Evolutionary conservation across 495 filamentous ascomycete genomes (phyloP).

Genomic region (Aspergillus bertholletiae): DNA sequence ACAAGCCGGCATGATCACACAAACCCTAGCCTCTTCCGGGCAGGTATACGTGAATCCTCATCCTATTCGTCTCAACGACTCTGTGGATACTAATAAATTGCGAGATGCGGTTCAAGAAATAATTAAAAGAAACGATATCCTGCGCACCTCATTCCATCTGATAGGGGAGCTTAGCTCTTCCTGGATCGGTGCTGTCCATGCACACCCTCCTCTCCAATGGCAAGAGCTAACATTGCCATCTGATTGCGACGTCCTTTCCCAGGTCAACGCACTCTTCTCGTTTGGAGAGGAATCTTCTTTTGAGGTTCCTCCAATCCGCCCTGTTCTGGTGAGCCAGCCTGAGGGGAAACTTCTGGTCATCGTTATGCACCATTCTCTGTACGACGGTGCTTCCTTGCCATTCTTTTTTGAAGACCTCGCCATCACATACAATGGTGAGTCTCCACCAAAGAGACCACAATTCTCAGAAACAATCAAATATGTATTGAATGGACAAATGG

Average conservation of each 20-base stretch:
- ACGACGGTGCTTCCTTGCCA: slow-evolving; percentile 78
- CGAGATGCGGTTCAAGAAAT: slow-evolving; percentile 43
- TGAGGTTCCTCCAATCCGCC: slow-evolving; percentile 14
- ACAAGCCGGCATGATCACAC: slow-evolving; percentile 72
- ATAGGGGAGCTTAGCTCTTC: slow-evolving; percentile 16
- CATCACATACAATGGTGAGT: slow-evolving; percentile 25
- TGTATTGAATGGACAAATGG: slow-evolving; percentile 13
- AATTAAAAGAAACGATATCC: slow-evolving; percentile 45
- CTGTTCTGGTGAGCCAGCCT: slow-evolving; percentile 17
- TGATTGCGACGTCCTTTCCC: slow-evolving; percentile 8
- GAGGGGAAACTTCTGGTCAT: slow-evolving; percentile 26
- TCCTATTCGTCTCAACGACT: slow-evolving; percentile 42
- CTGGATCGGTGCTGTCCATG: slow-evolving; percentile 25
- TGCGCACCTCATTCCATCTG: slow-evolving; percentile 59
- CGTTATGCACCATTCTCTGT: slow-evolving; percentile 75
- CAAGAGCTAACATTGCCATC: slow-evolving; percentile 15
- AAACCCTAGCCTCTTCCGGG: slow-evolving; percentile 48
- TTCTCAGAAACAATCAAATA: slow-evolving; percentile 32
- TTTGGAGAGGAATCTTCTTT: slow-evolving; percentile 18
- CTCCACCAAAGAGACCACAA: slow-evolving; percentile 13
- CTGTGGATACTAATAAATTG: slow-evolving; percentile 39
- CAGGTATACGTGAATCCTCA: slow-evolving; percentile 67
- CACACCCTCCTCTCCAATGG: slow-evolving; percentile 17
- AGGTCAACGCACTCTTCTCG: slow-evolving; percentile 7
- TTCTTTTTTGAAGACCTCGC: slow-evolving; percentile 62